A percentile compares a stretch with the other conserved stretches of the same genome.
phyloP scores from a whole-genome alignment of 768 basidiomycete species.

The Amanita thiersii region DNA sequence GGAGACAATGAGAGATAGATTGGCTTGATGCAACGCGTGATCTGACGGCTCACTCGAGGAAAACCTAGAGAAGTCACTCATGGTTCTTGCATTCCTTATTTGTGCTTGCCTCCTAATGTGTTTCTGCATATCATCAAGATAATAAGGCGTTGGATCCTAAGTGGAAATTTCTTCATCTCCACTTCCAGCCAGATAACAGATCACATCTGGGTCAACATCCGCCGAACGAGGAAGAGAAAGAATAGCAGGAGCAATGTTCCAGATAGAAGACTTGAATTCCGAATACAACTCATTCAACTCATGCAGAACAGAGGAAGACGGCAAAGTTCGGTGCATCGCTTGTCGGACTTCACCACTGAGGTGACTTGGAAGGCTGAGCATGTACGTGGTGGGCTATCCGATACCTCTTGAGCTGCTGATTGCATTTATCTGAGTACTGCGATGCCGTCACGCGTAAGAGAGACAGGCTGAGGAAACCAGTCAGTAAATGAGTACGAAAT shows the following conservation, averaged over 20 bases:
- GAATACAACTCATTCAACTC: conserved; percentile 19
- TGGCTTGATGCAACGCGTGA: conserved; percentile 29
- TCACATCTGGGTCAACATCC: not conserved
- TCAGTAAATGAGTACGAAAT: too few relatives aligned
- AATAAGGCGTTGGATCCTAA: conserved; percentile 12
- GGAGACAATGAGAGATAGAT: conserved; percentile 22
- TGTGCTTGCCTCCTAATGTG: conserved; percentile 23
- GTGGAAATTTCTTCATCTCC: not conserved
- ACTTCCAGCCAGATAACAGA: not conserved
- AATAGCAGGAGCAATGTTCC: conserved; percentile 26
- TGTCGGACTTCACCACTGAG: conserved; percentile 22
- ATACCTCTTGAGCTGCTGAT: conserved; percentile 25
- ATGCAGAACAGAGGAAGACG: conserved; percentile 20
- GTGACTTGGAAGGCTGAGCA: conserved; percentile 24
- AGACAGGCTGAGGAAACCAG: conserved; percentile 26
- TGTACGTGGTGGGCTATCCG: conserved; percentile 31
- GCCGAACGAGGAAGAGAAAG: conserved; percentile 14
- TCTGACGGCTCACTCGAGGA: conserved; percentile 29
- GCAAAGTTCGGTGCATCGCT: conserved; percentile 19
- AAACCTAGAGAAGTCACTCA: conserved; percentile 15
- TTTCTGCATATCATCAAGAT: conserved; percentile 22
- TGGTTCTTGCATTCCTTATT: not conserved
- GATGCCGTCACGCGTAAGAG: conserved; percentile 34
- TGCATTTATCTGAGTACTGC: conserved; percentile 27
- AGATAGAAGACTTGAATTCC: conserved; percentile 22